Base-by-base conservation (phyloP, 2,329 filamentous ascomycete species). In the Fusarium nygamai region DNA sequence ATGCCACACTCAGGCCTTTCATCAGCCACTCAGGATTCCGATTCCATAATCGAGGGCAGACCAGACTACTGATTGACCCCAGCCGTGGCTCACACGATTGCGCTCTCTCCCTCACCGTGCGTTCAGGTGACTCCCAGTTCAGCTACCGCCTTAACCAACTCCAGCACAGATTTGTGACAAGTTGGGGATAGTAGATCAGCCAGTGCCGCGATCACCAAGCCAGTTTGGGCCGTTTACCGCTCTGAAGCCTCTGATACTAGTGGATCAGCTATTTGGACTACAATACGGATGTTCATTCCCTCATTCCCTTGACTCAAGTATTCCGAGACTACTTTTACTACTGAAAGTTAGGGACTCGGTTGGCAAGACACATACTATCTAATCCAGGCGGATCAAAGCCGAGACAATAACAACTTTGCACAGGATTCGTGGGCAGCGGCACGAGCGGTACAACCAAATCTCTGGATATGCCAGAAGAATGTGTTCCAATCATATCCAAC, bases 291-390 rank as follows among this genome's bases (percentile, higher is more conserved):
- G 36, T 63, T 47, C 53, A 69, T 66, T 56, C 43, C 53, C 71
- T 59, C 64, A 77, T 76, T 63, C 64, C 50, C 64, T 76, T 76
- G 72, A 77, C 74, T 76, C 69, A 51, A 58, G 44, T 44, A 72
- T 65, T 61, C 56, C 39, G 59, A 65, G 46, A 43, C 73, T 71
- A 59, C 46, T 66, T 54, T 29, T 64, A 57, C 44, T 60, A 39
- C 56, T 58, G 31, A 41, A 44, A 41, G 33, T 33, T 50, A 50
- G 53, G 53, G 54, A 44, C 46, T 38, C 39, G 51, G 27, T 47
- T 66, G 63, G 69, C 65, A 65, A 74, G 64, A 76, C 66, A 75
- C 43, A 51, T 60, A 67, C 62, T 51, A 69, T 65, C 50, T 64
- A n/a, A 48, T 51, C 48, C 44, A 58, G 58, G 64, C 63, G 62